Percentiles rank a stretch among this genome's conserved stretches.
Evolutionary conservation across 345 rosid species (phyloP).

Genomic region (Melaleuca quinquenervia): DNA sequence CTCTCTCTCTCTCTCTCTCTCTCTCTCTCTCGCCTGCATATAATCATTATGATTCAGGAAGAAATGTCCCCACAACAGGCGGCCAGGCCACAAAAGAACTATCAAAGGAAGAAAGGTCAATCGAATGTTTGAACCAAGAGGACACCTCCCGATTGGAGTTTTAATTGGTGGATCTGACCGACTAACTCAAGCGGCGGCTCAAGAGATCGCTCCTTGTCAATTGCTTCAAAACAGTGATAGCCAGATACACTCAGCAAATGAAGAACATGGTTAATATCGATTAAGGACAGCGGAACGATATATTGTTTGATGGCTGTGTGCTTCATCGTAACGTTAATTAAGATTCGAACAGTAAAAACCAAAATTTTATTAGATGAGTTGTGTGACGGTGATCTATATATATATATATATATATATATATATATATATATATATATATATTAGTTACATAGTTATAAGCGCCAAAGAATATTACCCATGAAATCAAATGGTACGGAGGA

Average conservation of each 20-base stretch:
- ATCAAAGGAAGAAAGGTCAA: neutral
- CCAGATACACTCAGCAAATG: too few species aligned
- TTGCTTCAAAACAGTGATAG: accelerated
- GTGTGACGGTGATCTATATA: accelerated
- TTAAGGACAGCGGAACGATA: too few species aligned
- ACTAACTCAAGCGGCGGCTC: neutral
- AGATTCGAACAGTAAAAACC: neutral
- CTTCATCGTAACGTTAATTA: accelerated
- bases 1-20: neutral
- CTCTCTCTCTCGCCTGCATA: neutral
- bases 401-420: too few species aligned
- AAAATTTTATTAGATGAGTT: neutral
- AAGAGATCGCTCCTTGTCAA: neutral
- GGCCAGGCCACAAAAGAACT: neutral
- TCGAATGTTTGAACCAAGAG: neutral
- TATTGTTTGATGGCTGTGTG: neutral
- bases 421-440: too few species aligned
- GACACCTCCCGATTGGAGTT: neutral
- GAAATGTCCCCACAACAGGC: neutral
- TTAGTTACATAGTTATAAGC: too few species aligned
- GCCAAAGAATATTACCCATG: too few species aligned
- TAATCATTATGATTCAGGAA: neutral
- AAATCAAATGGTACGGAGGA: neutral
- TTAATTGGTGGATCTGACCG: neutral
- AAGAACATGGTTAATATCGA: too few species aligned